Percentiles rank a stretch among this genome's conserved stretches.
Evolutionary conservation across 192 early-diverging fungal genomes (phyloP).

Genomic region (Funneliformis mosseae): DNA sequence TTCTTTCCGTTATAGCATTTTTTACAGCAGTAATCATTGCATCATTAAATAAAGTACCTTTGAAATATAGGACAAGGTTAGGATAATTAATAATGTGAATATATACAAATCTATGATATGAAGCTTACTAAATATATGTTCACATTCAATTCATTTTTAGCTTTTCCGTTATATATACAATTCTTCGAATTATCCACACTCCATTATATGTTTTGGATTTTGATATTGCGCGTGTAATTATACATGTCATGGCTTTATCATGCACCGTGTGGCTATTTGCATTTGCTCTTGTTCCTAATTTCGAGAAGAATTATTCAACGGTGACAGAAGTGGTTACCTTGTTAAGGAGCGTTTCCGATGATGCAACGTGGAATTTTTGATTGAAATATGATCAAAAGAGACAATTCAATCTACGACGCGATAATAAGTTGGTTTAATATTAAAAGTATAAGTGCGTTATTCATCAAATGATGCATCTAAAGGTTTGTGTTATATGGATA

Average conservation of each 20-base stretch:
- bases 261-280: slow-evolving; percentile 22
- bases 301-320: slow-evolving; percentile 18
- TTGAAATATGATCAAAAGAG: too few species aligned
- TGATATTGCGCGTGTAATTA: slow-evolving; percentile 21
- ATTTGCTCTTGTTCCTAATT: slow-evolving; percentile 29
- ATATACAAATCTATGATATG: neutral
- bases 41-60: slow-evolving; percentile 16
- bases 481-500: neutral
- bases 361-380: slow-evolving; percentile 13
- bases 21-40: slow-evolving; percentile 29
- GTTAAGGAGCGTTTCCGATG: slow-evolving; percentile 2
- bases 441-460: neutral
- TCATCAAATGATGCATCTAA: neutral
- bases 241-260: slow-evolving; percentile 28
- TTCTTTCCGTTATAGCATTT: slow-evolving; percentile 16
- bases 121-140: neutral
- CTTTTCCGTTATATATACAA: slow-evolving; percentile 29
- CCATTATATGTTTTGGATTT: slow-evolving; percentile 24
- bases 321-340: slow-evolving; percentile 22
- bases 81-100: neutral
- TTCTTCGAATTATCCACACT: slow-evolving; percentile 28
- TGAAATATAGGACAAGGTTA: slow-evolving; percentile 19
- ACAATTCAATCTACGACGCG: too few species aligned
- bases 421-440: neutral
- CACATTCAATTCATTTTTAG: neutral